phyloP scores from a whole-genome alignment of 805 yeast species.

The Suhomyces sp. region DNA sequence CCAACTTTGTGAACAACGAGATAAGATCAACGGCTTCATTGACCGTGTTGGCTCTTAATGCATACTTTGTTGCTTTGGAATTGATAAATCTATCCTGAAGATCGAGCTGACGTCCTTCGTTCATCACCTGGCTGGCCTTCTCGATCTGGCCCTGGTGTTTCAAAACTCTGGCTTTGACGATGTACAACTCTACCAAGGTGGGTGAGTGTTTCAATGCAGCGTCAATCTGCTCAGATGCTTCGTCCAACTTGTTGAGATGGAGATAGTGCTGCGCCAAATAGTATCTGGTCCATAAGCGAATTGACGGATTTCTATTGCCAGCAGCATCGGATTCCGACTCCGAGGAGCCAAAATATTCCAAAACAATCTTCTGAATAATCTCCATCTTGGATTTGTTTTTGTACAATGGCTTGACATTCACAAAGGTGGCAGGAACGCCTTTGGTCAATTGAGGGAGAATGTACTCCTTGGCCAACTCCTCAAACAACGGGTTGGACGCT shows the following conservation, averaged over 20 bases:
- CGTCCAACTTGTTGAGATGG: constrained; percentile 47
- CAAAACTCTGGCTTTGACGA: constrained; percentile 74
- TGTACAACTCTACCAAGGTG: constrained; percentile 76
- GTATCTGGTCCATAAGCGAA: constrained; percentile 66
- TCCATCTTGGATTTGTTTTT: constrained; percentile 37
- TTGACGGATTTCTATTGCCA: constrained; percentile 39
- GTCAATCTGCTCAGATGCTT: constrained; percentile 59
- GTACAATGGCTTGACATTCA: constrained; percentile 79
- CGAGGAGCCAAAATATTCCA: constrained; percentile 37
- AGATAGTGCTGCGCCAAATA: constrained; percentile 78
- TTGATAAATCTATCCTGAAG: constrained; percentile 90
- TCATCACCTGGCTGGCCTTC: constrained; percentile 65
- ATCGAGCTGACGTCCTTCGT: constrained; percentile 71
- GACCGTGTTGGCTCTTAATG: constrained; percentile 67
- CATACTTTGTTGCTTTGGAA: constrained; percentile 82
- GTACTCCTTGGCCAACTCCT: constrained; percentile 49
- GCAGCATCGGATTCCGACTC: constrained; percentile 18
- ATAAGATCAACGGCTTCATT: constrained; percentile 73
- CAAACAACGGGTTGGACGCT: constrained; percentile 49
- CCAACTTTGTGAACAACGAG: constrained; percentile 74
- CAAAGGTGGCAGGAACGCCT: constrained; percentile 89
- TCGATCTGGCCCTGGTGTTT: constrained; percentile 64
- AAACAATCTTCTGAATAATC: constrained; percentile 53
- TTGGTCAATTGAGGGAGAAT: constrained; percentile 60
- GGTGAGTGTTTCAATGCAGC: constrained; percentile 72